phyloP scores from a whole-genome alignment of 116 monocot species.

The Zostera marina region DNA sequence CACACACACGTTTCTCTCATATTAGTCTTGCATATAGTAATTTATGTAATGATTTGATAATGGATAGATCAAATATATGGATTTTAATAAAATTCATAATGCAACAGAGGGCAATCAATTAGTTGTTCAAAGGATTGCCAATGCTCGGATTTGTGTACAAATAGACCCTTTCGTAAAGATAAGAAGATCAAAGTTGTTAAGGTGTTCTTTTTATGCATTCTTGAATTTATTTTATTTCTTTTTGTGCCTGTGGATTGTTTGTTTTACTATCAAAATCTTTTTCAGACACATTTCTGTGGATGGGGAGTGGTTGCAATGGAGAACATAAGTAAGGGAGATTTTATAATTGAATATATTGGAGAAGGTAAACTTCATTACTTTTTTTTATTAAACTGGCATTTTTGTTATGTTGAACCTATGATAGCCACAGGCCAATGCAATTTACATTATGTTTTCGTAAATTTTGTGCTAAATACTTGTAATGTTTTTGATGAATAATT shows the following conservation, averaged over 20 bases:
- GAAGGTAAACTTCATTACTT: conserved; percentile 53
- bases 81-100: conserved; percentile 4
- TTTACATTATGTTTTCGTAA: conserved; percentile 1
- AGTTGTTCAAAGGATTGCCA: conserved; percentile 84
- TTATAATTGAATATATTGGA: conserved; percentile 92
- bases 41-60: not conserved
- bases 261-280: not conserved
- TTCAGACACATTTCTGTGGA: conserved; percentile 82
- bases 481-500: too few species aligned
- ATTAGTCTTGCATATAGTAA: too few species aligned
- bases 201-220: not conserved
- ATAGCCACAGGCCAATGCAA: not conserved
- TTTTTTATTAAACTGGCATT: not conserved
- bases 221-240: not conserved
- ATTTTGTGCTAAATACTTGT: too few species aligned
- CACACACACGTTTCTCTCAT: not conserved
- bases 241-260: not conserved
- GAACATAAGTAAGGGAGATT: conserved; percentile 56
- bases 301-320: conserved; percentile 83
- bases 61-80: not conserved
- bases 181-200: conserved; percentile 81
- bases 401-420: not conserved
- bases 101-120: conserved; percentile 51
- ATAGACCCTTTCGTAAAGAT: conserved; percentile 88
- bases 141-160: conserved; percentile 78